These are phyloP conservation scores for Sanghuangporus baumii DNA, from an alignment of 1,284 basidiomycete genomes.

Conservation along the genomic window DNA sequence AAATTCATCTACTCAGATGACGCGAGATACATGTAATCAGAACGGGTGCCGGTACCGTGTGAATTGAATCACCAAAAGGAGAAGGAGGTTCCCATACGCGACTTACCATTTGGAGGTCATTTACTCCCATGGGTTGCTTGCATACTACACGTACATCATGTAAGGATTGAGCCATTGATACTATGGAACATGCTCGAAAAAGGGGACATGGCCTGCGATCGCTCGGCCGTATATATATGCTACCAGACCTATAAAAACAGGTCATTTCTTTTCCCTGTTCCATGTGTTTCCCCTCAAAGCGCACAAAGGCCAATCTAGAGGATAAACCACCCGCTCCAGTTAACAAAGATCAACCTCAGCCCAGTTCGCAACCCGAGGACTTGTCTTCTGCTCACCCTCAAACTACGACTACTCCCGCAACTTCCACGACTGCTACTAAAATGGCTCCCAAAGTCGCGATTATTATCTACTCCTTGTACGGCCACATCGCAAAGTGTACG, in stretches of 20 bases:
- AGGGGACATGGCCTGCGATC: not conserved
- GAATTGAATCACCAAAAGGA: not conserved
- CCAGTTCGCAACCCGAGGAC: not conserved
- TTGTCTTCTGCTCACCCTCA: not conserved
- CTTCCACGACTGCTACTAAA: constrained; percentile 24
- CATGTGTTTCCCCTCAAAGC: constrained; percentile 15
- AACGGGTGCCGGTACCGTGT: not conserved
- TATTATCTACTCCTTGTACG: constrained; percentile 79
- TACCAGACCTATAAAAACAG: not conserved
- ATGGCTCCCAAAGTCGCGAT: constrained; percentile 63
- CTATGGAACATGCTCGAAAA: not conserved
- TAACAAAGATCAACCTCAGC: not conserved
- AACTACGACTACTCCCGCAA: not conserved
- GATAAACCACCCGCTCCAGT: constrained; percentile 19
- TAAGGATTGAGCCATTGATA: not conserved
- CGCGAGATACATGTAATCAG: not conserved
- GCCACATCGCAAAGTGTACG: constrained; percentile 70
- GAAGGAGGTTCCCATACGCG: not conserved
- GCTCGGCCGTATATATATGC: not conserved
- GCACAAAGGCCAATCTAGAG: constrained; percentile 6
- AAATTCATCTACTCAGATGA: not conserved
- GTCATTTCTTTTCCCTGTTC: not conserved
- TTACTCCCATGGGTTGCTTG: not conserved
- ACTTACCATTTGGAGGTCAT: not conserved
- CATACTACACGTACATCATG: not conserved